Base-by-base conservation (phyloP, 73 alveolate genomes). In the Paramecium tetraurelia region DNA sequence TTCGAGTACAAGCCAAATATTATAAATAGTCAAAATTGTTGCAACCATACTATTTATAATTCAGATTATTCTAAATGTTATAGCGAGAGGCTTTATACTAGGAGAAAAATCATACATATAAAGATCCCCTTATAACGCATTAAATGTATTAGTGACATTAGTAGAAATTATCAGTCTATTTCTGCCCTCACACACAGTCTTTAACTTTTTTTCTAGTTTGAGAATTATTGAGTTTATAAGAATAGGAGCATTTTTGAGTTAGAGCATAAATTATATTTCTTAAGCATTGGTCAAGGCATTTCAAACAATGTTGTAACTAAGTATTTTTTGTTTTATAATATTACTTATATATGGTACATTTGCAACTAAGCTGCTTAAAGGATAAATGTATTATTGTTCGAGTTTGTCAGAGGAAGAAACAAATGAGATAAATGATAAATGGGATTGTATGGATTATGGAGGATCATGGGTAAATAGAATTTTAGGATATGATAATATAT, bases 391-490 rank as follows among this genome's bases (percentile, higher is more conserved):
- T 77, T 77, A 35, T 21, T 77, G 89, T 77, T n/a, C 33, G 10
- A 8, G 29, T 41, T 1, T 38, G 0, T 63, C 6, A 14, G 71
- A 76, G 11, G 40, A 10, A 46, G 77, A 59, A 1, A n/a, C n/a
- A n/a, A n/a, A n/a, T n/a, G 48, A 38, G 24, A 41, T 77, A 21
- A 59, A 77, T 21, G 48, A 27, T 40, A 77, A 77, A 77, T 77
- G 89, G 89, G 89, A 77, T 38, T 77, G 89, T 77, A 9, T 38
- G n/a, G 89, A 77, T 77, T 16, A 41, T 77, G 89, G 89, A 11
- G 89, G 89, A 41, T 77, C 89, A n/a, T 77, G 89, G 89, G 71
- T 77, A 11, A 77, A 77, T 21, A 27, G 27, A 21, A 44, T 77
- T 38, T 40, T 77, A 14, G 48, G 44, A 14, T 77, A 38, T 77